A percentile compares a stretch with the other conserved stretches of the same genome.
Conservation (phyloP, 2,329 filamentous ascomycete genomes). For the Fusarium pseudocircinatum region DNA sequence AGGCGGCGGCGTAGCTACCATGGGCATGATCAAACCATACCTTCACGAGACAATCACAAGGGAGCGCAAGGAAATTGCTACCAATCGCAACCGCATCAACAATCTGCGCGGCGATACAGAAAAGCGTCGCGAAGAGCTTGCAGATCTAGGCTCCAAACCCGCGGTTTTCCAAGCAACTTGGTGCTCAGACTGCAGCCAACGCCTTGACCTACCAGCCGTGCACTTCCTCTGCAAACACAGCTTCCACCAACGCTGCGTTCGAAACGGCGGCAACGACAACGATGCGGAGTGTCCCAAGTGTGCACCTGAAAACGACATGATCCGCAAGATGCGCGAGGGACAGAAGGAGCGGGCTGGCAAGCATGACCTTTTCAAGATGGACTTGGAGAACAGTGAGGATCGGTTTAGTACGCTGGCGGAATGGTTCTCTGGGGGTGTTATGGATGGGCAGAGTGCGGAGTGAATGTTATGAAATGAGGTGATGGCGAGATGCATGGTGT, state of each 20-base stretch:
- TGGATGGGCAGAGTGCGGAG: slow-evolving; percentile 63
- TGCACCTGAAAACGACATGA: slow-evolving; percentile 83
- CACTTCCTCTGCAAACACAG: slow-evolving; percentile 98
- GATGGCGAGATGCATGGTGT: slow-evolving; percentile 17
- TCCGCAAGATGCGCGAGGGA: slow-evolving; percentile 84
- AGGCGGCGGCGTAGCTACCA: slow-evolving; percentile 77
- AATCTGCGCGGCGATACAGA: slow-evolving; percentile 88
- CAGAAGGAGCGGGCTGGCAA: slow-evolving; percentile 88
- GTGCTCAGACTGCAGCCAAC: slow-evolving; percentile 82
- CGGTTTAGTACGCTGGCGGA: slow-evolving; percentile 91
- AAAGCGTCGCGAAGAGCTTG: slow-evolving; percentile 80
- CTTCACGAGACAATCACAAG: slow-evolving; percentile 87
- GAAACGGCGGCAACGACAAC: slow-evolving; percentile 61
- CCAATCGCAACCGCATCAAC: slow-evolving; percentile 81
- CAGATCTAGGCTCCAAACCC: slow-evolving; percentile 80
- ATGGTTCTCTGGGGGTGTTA: slow-evolving; percentile 94
- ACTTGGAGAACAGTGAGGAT: slow-evolving; percentile 80
- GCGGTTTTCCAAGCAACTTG: slow-evolving; percentile 90
- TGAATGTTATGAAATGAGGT: slow-evolving; percentile 2
- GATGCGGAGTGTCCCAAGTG: slow-evolving; percentile 89
- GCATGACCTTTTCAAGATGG: slow-evolving; percentile 89
- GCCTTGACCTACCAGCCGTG: slow-evolving; percentile 86
- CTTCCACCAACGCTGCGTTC: slow-evolving; percentile 91
- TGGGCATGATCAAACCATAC: slow-evolving; percentile 97
- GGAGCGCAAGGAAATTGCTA: slow-evolving; percentile 84